A percentile compares a stretch with the other conserved stretches of the same genome.
Conservation (phyloP, 2,329 filamentous ascomycete genomes). For the Clarireedia homoeocarpa region DNA sequence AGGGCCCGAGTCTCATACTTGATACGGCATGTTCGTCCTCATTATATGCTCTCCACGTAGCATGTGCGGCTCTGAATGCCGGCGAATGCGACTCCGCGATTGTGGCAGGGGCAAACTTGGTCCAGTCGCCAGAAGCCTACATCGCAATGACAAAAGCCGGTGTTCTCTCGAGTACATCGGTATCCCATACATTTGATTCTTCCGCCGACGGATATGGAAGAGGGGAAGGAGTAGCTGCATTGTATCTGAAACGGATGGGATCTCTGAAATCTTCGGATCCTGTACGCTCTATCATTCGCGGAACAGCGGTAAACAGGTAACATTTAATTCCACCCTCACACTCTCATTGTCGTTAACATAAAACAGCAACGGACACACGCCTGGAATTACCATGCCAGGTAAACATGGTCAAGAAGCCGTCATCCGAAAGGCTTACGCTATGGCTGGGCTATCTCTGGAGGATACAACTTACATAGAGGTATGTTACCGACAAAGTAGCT, state of each 20-base stretch:
- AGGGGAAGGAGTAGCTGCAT: slow-evolving; percentile 35
- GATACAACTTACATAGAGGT: no score
- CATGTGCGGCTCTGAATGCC: slow-evolving; percentile 33
- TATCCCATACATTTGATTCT: slow-evolving; percentile 15
- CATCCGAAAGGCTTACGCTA: slow-evolving; percentile 2
- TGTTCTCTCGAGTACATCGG: slow-evolving; percentile 23
- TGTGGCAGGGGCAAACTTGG: slow-evolving; percentile 17
- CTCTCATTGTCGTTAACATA: slow-evolving; percentile 29
- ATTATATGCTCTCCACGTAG: slow-evolving; percentile 35
- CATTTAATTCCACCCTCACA: slow-evolving; percentile 31
- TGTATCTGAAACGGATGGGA: slow-evolving; percentile 36
- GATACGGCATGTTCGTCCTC: slow-evolving; percentile 40
- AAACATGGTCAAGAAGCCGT: slow-evolving; percentile 31
- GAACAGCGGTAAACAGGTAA: slow-evolving; percentile 35
- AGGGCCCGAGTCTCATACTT: slow-evolving; percentile 27
- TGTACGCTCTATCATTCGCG: slow-evolving; percentile 36
- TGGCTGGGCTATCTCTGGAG: neutral
- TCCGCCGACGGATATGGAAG: slow-evolving; percentile 34
- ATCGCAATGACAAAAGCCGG: slow-evolving; percentile 23
- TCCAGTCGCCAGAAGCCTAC: slow-evolving; percentile 8
- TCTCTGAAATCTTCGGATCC: slow-evolving; percentile 35
- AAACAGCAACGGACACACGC: neutral
- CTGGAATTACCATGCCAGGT: slow-evolving; percentile 31
- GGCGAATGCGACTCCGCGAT: slow-evolving; percentile 31
- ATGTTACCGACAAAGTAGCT: no score